Base-by-base conservation (phyloP, 768 basidiomycete genomes). In the Gloeophyllum trabeum region DNA sequence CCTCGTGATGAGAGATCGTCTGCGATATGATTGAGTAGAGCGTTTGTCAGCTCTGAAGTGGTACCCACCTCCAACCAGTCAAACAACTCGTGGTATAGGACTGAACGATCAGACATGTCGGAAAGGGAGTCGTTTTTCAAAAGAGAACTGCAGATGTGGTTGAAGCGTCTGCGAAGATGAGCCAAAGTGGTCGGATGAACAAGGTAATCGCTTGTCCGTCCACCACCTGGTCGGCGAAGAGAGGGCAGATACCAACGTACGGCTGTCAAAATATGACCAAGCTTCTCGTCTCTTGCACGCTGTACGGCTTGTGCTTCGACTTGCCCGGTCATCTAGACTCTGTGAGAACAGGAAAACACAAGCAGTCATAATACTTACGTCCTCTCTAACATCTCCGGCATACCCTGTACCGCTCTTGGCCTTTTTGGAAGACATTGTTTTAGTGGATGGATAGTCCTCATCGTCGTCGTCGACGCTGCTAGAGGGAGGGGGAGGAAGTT, bases 1-100 rank as follows among this genome's bases (percentile, higher is more conserved):
- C 84, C 66, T 94, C 93, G 48, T 96, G 92, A 50, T 81, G 81
- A 4, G 91, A 93, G 36, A 97, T 84, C 1, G 87, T 90, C 92
- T 96, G 30, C 10, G 19, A n/a, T 28, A 32, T 16, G 16, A 10
- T 32, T 32, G 28, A 44, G 2, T 23, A 32, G 10, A n/a, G 28
- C 28, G 16, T 32, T 32, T 32, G n/a, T 16, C 28, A 32, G 28
- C 10, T 10, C 10, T 32, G 28, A 32, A 16, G 10, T 32, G 28
- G 16, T 10, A 10, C 44, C 23, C 61, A 89, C 91, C 76, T 92
- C 85, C 7, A 97, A 70, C 92, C 92, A 97, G 50, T 87, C 79
- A 41, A 96, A 74, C 21, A 97, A 60, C 56, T 93, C 87, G 54
- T 86, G 87, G 60, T 96, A 97, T 14, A 97, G 65, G 5, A 81